Percentiles rank a stretch among this genome's conserved stretches.
These are phyloP conservation scores for Trichoderma gracile DNA, from an alignment of 2,329 filamentous ascomycete species.

Conservation along the genomic window DNA sequence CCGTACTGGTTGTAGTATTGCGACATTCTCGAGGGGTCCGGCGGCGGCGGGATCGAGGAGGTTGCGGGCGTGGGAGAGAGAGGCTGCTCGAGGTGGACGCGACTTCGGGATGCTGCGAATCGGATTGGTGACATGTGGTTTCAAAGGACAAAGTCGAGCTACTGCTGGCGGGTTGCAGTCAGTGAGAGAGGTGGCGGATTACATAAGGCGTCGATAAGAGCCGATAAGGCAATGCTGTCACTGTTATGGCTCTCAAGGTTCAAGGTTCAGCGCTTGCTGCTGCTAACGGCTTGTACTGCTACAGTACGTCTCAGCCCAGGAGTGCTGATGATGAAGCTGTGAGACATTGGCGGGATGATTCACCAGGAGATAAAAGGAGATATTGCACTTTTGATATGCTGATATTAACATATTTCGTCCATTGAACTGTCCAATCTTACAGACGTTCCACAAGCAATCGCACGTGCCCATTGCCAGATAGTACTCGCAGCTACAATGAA, in stretches of 20 bases:
- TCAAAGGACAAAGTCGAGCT: not conserved
- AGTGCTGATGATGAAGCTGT: not conserved
- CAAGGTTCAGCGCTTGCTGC: not conserved
- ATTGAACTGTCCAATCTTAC: not conserved
- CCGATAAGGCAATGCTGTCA: constrained; percentile 19
- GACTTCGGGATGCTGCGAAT: not conserved
- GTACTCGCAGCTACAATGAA: not conserved
- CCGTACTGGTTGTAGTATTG: constrained; percentile 40
- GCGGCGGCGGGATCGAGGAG: not conserved
- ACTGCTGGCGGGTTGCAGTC: not conserved
- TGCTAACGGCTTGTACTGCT: not conserved
- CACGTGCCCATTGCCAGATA: constrained; percentile 9
- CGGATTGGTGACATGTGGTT: constrained; percentile 23
- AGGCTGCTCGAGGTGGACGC: not conserved
- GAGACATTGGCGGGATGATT: too few relatives aligned
- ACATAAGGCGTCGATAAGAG: constrained; percentile 18
- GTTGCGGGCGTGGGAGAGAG: not conserved
- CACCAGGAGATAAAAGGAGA: not conserved
- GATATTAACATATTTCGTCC: not conserved
- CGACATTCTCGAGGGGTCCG: constrained; percentile 38
- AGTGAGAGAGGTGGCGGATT: constrained; percentile 13
- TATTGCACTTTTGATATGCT: too few relatives aligned
- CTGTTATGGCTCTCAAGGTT: not conserved
- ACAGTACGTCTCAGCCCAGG: not conserved
- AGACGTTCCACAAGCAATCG: constrained; percentile 4